Percentiles rank a stretch among this genome's conserved stretches.
These are phyloP conservation scores for Thelonectria rubi DNA, from an alignment of 2,329 filamentous ascomycete genomes.

Conservation along the genomic window DNA sequence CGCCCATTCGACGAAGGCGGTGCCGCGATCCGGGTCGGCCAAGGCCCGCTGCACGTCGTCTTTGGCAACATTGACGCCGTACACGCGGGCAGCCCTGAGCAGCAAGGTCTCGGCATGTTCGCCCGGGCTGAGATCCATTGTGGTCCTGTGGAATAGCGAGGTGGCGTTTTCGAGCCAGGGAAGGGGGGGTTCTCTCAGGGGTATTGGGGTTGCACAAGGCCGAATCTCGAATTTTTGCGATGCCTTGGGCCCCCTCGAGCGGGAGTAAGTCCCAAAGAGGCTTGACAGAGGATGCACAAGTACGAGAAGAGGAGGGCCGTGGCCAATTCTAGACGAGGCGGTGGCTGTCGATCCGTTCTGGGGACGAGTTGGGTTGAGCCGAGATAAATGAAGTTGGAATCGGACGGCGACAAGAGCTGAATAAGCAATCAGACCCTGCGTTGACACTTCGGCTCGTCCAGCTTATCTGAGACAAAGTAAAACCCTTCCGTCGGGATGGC, in stretches of 20 bases:
- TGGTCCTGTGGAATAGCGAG: slow-evolving; percentile 46
- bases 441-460: background rate
- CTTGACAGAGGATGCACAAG: slow-evolving; percentile 13
- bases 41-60: slow-evolving; percentile 52
- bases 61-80: slow-evolving; percentile 45
- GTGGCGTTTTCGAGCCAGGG: slow-evolving; percentile 39
- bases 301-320: background rate
- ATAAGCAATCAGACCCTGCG: background rate
- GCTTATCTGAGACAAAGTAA: background rate
- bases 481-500: slow-evolving; percentile 1
- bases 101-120: slow-evolving; percentile 47
- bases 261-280: background rate
- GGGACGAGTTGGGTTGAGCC: background rate
- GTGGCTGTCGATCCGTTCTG: slow-evolving; percentile 7
- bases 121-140: slow-evolving; percentile 43
- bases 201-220: slow-evolving; percentile 36
- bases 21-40: slow-evolving; percentile 46
- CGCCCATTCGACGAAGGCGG: slow-evolving; percentile 58
- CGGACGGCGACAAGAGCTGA: background rate
- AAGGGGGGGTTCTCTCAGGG: slow-evolving; percentile 5
- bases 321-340: slow-evolving; percentile 9
- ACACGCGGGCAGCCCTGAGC: slow-evolving; percentile 45
- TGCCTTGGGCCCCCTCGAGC: slow-evolving; percentile 19
- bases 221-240: slow-evolving; percentile 10
- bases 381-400: background rate